Conservation (phyloP, 2,329 filamentous ascomycete species). For the Pseudocercospora cruenta region DNA sequence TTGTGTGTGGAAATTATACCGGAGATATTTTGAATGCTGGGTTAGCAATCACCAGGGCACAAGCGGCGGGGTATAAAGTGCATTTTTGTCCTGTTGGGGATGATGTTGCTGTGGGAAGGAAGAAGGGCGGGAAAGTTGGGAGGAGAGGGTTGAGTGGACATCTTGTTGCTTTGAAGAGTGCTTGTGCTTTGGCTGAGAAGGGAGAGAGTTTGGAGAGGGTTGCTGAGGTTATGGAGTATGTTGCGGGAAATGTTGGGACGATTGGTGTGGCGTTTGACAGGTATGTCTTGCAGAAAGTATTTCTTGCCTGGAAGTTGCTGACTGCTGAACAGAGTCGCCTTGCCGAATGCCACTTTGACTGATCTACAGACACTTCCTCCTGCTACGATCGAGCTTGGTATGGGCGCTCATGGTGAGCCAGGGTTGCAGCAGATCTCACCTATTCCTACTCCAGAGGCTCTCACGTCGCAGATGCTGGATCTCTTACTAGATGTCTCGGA, state of each 20-base stretch:
- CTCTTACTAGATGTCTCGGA: slow-evolving; percentile 40
- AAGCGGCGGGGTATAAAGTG: slow-evolving; percentile 58
- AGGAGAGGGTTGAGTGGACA: slow-evolving; percentile 66
- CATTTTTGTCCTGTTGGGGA: slow-evolving; percentile 66
- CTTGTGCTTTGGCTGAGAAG: slow-evolving; percentile 54
- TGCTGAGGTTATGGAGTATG: slow-evolving; percentile 43
- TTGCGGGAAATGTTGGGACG: slow-evolving; percentile 41
- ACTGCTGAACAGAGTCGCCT: slow-evolving; percentile 36
- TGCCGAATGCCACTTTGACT: slow-evolving; percentile 58
- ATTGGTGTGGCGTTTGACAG: slow-evolving; percentile 42
- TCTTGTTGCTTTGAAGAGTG: slow-evolving; percentile 63
- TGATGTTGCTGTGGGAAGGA: slow-evolving; percentile 66
- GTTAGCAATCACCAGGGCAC: slow-evolving; percentile 62
- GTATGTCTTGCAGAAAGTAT: slow-evolving; percentile 22
- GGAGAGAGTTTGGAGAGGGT: slow-evolving; percentile 40
- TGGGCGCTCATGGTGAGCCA: slow-evolving; percentile 69
- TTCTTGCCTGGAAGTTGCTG: neutral
- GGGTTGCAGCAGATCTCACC: slow-evolving; percentile 61
- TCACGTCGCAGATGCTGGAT: slow-evolving; percentile 42
- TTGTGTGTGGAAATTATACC: slow-evolving; percentile 68
- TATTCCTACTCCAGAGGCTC: slow-evolving; percentile 38
- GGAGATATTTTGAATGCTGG: slow-evolving; percentile 67
- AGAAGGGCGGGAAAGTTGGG: slow-evolving; percentile 60
- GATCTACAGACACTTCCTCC: slow-evolving; percentile 60
- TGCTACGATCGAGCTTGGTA: slow-evolving; percentile 65